phyloP scores from a whole-genome alignment of 2,329 filamentous ascomycete species.

The Beauveria medogensis region DNA sequence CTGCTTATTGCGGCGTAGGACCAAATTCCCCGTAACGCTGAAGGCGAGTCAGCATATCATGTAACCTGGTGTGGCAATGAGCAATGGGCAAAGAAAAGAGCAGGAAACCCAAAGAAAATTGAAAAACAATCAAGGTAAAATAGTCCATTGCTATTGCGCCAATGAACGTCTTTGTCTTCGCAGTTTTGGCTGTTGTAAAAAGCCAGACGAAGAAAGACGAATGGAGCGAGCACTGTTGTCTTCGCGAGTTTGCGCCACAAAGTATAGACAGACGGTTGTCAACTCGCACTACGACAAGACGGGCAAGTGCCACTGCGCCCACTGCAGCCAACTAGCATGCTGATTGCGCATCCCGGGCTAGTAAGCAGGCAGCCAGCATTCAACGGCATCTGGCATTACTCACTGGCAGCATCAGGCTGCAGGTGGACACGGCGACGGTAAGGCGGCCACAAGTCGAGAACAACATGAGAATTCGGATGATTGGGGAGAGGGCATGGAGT shows the following conservation, averaged over 20 bases:
- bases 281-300: not conserved
- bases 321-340: not conserved
- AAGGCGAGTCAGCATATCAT: conserved; percentile 3
- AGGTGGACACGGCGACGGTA: not conserved
- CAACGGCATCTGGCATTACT: too few relatives aligned
- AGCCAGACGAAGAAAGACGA: not conserved
- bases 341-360: not conserved
- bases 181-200: not conserved
- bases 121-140: not conserved
- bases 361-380: not conserved
- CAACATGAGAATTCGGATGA: not conserved
- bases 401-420: not conserved
- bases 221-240: too few relatives aligned
- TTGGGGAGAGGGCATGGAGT: not conserved
- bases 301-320: not conserved
- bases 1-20: not conserved
- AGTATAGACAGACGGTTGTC: not conserved
- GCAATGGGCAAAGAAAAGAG: not conserved
- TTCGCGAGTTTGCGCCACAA: not conserved
- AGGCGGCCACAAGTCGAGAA: not conserved
- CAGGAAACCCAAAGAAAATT: not conserved
- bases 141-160: not conserved
- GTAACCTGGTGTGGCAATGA: not conserved
- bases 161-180: not conserved
- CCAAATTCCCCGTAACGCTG: not conserved